Conservation (phyloP, 2,329 filamentous ascomycete genomes). For the Fusarium transvaalense region DNA sequence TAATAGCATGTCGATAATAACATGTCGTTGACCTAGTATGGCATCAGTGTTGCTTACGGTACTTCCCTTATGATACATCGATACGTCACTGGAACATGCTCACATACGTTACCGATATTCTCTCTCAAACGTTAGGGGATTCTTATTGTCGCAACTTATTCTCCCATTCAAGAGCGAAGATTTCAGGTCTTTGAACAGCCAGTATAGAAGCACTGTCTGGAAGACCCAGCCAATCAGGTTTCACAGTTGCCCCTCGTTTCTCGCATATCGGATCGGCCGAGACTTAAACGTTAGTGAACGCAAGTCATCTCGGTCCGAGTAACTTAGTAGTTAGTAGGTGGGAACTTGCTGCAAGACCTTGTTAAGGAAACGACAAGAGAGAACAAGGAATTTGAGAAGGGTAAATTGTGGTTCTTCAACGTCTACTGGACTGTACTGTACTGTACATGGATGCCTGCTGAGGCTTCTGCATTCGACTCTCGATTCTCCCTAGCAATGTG, state of each 20-base stretch:
- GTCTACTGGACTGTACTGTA: no score
- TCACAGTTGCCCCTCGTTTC: conserved; percentile 19
- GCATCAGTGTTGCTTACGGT: conserved; percentile 5
- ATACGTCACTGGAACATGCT: conserved; percentile 1
- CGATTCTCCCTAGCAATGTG: conserved; percentile 39
- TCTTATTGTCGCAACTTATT: neutral
- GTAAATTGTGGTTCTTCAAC: conserved; percentile 20
- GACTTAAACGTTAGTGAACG: conserved; percentile 10
- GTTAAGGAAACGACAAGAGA: conserved; percentile 20
- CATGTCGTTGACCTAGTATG: conserved; percentile 7
- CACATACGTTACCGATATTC: neutral
- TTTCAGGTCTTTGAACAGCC: conserved; percentile 11
- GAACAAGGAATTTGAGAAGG: conserved; percentile 22
- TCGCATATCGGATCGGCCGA: conserved; percentile 24
- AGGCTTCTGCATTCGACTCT: conserved; percentile 37
- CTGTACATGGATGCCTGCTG: conserved; percentile 32
- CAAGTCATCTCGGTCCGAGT: conserved; percentile 26
- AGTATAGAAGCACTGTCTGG: conserved; percentile 9
- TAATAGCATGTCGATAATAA: conserved; percentile 8
- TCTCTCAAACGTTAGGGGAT: neutral
- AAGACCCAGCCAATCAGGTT: conserved; percentile 21
- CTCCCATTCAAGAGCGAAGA: neutral
- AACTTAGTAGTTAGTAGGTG: conserved; percentile 2
- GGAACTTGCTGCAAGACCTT: conserved; percentile 20
- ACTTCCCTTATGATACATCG: conserved; percentile 4